Conservation (phyloP, 768 basidiomycete species). For the Porphyrellus cyaneotinctus region DNA sequence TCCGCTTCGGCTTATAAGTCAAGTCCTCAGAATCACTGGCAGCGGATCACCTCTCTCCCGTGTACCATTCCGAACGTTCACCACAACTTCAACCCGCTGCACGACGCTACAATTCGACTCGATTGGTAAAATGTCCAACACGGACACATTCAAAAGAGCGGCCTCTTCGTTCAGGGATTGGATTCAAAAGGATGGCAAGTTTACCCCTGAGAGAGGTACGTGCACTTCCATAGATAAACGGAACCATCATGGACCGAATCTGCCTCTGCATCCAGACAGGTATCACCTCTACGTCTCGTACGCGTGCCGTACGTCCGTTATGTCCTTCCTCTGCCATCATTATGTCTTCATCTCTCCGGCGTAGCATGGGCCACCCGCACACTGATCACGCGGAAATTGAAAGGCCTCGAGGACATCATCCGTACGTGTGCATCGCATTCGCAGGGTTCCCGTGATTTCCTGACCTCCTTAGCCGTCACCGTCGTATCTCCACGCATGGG, state of each 20-base stretch:
- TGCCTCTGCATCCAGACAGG: conserved; percentile 47
- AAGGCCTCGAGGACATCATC: conserved; percentile 84
- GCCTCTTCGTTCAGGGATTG: conserved; percentile 50
- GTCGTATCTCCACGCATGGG: conserved; percentile 88
- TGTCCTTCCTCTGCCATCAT: background rate
- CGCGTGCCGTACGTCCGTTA: conserved; percentile 63
- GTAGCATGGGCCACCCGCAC: conserved; percentile 92
- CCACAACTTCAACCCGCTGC: conserved; percentile 33
- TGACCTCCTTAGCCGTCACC: conserved; percentile 53
- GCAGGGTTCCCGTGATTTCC: background rate
- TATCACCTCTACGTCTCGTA: conserved; percentile 91
- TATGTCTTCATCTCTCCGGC: background rate
- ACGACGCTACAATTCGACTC: conserved; percentile 47
- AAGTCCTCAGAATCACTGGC: too few relatives aligned
- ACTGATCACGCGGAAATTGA: conserved; percentile 84
- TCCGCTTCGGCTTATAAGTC: too few relatives aligned
- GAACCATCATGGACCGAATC: background rate
- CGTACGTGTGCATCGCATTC: conserved; percentile 42
- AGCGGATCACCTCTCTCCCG: too few relatives aligned
- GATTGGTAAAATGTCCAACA: conserved; percentile 45
- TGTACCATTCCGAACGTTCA: background rate
- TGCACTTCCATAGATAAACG: background rate
- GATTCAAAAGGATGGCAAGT: conserved; percentile 55
- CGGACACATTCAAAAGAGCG: conserved; percentile 65
- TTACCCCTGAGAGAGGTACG: conserved; percentile 73